Percentiles rank a stretch among this genome's conserved stretches.
phyloP scores from a whole-genome alignment of 2,329 filamentous ascomycete genomes.

The Neonectria faginata region DNA sequence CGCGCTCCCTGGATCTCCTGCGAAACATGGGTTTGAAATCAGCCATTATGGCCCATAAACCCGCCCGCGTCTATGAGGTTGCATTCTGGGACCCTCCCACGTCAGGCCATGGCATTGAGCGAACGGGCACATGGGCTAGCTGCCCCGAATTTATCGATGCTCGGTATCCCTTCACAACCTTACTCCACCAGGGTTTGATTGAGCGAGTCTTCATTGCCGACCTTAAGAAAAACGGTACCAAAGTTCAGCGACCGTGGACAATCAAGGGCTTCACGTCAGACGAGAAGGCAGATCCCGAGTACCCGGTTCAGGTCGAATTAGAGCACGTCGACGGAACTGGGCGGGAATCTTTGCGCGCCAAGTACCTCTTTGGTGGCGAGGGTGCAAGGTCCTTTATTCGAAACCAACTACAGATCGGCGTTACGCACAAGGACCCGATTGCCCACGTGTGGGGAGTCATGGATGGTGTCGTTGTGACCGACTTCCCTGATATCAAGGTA shows the following conservation, averaged over 20 bases:
- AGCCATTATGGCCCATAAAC: conserved; percentile 86
- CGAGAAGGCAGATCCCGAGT: conserved; percentile 67
- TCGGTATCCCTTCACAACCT: conserved; percentile 76
- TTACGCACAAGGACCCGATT: conserved; percentile 78
- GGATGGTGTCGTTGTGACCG: conserved; percentile 77
- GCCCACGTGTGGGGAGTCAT: conserved; percentile 82
- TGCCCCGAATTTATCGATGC: conserved; percentile 87
- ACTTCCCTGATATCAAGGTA: conserved; percentile 83
- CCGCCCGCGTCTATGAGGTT: conserved; percentile 85
- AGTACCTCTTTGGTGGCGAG: conserved; percentile 79
- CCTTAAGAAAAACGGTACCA: conserved; percentile 69
- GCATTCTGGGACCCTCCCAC: conserved; percentile 77
- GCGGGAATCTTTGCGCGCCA: conserved; percentile 74
- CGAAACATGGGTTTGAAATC: conserved; percentile 92
- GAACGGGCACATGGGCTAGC: conserved; percentile 83
- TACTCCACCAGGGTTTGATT: conserved; percentile 78
- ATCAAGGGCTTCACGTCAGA: conserved; percentile 72
- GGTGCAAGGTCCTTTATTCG: conserved; percentile 76
- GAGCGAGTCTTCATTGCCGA: conserved; percentile 77
- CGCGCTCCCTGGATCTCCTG: conserved; percentile 85
- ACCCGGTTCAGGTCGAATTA: conserved; percentile 84
- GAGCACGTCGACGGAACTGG: conserved; percentile 80
- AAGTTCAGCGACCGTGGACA: conserved; percentile 73
- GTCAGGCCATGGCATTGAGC: conserved; percentile 68
- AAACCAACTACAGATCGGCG: conserved; percentile 73